Conservation (phyloP, 306 rosid genomes). For the Cicer chorassanicum region DNA sequence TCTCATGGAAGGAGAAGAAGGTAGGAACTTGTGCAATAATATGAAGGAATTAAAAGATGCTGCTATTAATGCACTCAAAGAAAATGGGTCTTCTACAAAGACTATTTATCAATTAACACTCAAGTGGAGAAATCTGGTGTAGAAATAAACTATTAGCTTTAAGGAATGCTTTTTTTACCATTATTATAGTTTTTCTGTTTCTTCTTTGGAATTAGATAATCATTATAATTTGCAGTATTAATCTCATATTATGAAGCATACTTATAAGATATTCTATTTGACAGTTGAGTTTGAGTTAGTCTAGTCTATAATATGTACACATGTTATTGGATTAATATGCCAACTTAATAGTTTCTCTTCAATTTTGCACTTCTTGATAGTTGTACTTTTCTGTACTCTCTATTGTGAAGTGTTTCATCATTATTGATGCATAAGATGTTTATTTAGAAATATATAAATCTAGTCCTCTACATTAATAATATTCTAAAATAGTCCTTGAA, state of each 20-base stretch:
- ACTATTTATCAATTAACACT: not conserved
- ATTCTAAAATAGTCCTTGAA: no score
- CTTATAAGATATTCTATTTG: not conserved
- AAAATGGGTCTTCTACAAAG: slow-evolving; percentile 31
- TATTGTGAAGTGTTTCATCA: no score
- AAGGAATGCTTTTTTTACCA: not conserved
- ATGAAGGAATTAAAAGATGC: slow-evolving; percentile 12
- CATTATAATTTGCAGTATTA: not conserved
- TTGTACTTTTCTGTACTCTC: no score
- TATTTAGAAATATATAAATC: no score
- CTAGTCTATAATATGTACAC: no score
- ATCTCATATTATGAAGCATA: not conserved
- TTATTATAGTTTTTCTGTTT: not conserved
- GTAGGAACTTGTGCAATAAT: not conserved
- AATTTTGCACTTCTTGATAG: no score
- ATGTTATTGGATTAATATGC: no score
- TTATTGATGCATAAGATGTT: no score
- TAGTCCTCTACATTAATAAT: no score
- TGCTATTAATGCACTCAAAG: slow-evolving; percentile 1
- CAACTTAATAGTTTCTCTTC: no score
- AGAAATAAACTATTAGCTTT: not conserved
- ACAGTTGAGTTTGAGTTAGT: not conserved
- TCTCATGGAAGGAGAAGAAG: slow-evolving; percentile 9
- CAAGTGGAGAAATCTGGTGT: not conserved
- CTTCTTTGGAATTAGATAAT: not conserved